Conservation (phyloP, 257 asterid genomes). For the Sherardia arvensis region DNA sequence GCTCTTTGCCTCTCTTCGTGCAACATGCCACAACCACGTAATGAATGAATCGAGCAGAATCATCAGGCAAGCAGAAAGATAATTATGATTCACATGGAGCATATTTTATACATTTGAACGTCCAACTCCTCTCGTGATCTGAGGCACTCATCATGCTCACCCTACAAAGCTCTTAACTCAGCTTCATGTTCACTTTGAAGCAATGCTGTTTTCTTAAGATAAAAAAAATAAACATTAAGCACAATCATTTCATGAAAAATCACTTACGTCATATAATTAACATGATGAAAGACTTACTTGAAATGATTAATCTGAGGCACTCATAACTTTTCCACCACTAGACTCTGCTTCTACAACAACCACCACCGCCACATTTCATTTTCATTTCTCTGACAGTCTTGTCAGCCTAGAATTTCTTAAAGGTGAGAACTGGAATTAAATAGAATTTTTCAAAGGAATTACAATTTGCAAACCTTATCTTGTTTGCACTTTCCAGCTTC, state of each 20-base stretch:
- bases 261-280: conserved; percentile 1
- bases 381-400: conserved; percentile 54
- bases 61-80: not conserved
- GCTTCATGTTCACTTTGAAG: conserved; percentile 80
- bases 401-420: conserved; percentile 50
- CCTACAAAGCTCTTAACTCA: conserved; percentile 66
- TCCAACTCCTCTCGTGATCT: conserved; percentile 82
- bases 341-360: no score
- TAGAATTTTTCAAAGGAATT: not conserved
- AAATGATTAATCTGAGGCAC: no score
- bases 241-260: not conserved
- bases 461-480: conserved; percentile 54
- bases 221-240: conserved; percentile 11
- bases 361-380: conserved; percentile 24
- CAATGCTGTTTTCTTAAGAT: conserved; percentile 53
- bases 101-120: conserved; percentile 68
- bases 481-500: conserved; percentile 62
- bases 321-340: no score
- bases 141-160: conserved; percentile 83
- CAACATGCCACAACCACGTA: conserved; percentile 16
- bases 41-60: conserved; percentile 11
- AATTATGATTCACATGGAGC: conserved; percentile 12
- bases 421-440: conserved; percentile 11
- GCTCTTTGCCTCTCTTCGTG: conserved; percentile 96
- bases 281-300: no score